Evolutionary conservation across 1,284 basidiomycete species (phyloP).

Genomic region (Heterobasidion parviporum): DNA sequence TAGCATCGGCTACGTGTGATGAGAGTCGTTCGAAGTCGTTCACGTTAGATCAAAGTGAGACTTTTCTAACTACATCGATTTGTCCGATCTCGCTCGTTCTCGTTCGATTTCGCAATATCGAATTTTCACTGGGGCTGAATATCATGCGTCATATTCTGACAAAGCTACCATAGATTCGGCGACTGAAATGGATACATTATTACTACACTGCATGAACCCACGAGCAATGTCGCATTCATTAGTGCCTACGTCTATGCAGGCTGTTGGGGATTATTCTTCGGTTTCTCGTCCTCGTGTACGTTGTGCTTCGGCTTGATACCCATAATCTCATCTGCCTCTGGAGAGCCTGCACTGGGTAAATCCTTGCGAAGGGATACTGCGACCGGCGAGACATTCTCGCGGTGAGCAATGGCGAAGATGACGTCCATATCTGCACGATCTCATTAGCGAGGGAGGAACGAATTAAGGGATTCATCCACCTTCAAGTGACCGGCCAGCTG

Average conservation of each 20-base stretch:
- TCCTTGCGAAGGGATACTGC: conserved; percentile 47
- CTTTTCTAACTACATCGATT: no score
- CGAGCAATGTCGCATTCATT: no score
- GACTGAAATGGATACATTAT: no score
- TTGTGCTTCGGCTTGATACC: conserved; percentile 20
- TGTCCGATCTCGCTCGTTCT: no score
- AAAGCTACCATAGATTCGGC: no score
- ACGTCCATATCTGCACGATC: conserved; percentile 48
- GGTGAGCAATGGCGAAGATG: conserved; percentile 51
- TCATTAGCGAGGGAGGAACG: background rate
- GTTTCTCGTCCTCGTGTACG: background rate
- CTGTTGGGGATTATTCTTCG: background rate
- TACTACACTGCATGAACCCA: no score
- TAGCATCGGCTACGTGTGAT: no score
- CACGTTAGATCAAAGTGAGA: no score
- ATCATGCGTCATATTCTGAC: background rate
- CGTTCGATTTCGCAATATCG: no score
- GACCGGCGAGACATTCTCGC: conserved; percentile 49
- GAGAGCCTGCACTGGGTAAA: conserved; percentile 43
- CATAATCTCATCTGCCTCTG: conserved; percentile 45
- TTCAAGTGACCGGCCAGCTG: conserved; percentile 53
- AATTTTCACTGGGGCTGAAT: no score
- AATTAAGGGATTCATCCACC: conserved; percentile 20
- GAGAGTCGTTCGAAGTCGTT: no score
- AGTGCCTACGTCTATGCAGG: background rate